Base-by-base conservation (phyloP, 192 early-diverging fungal species). In the Mortierella hygrophila region DNA sequence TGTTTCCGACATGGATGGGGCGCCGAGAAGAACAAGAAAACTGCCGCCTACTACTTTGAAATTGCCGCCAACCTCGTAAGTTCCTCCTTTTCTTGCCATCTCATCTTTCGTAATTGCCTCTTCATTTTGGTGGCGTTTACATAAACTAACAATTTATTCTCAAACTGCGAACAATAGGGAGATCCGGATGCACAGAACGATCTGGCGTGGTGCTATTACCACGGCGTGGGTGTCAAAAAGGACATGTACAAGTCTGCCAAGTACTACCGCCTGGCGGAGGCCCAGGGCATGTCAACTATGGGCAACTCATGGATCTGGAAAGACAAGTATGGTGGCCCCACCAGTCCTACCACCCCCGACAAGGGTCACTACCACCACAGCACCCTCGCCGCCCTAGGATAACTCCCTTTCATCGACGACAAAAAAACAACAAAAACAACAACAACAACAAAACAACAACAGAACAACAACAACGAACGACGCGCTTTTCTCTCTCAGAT, bases 231-330 rank as follows among this genome's bases (percentile, higher is more conserved):
- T 23, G 94, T 96, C 47, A 96, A 95, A 81, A 94, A 94, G 76
- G 93, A 95, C 82, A 93, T 92, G 93, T 89, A 84, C 82, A 84
- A 81, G 40, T 92, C 95, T 37, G 95, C 95, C 13, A 94, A 96
- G 74, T 95, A 94, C 80, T 96, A 94, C 70, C 90, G 95, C 13
- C 88, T 95, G 76, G 95, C 95, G 23, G 90, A 94, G 57, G 89
- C 88, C 47, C 93, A 95, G 77, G 95, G 94, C 4, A 80, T 90
- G 40, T 91, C 93, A 70, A 87, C 93, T 16, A 91, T 96, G 78
- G 94, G 95, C n/a, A 96, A 94, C 57, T 95, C 94, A 55, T 96
- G 95, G 95, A 96, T 96, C 41, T 96, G 92, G 81, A 96, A 96
- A 79, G 90, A 92, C 46, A 96, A 96, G 75, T 96, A 95, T 76